Evolutionary conservation across 345 rosid genomes (phyloP), one percentile per base, ranked within the genome.

Genomic region (Brassica carinata): DNA sequence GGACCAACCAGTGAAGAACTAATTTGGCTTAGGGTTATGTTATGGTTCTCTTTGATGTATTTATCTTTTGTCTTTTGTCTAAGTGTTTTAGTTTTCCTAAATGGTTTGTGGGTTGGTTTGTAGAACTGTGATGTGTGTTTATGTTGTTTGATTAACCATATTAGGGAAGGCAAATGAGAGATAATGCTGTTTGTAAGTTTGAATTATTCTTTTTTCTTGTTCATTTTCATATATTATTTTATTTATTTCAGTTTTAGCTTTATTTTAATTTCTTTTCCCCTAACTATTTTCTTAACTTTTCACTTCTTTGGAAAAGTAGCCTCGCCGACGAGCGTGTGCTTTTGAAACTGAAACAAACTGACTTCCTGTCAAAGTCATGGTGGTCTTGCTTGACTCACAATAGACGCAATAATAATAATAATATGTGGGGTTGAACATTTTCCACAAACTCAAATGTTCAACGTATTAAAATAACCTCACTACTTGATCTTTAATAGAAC

Each of bases 1-100:
- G 61, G 62, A 79, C 82, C 53, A 73, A n/a, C n/a, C n/a, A n/a
- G n/a, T n/a, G n/a, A n/a, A 33, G 75, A 61, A 80, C 83, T 80
- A 80, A 80, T 63, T n/a, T n/a, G n/a, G n/a, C 34, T 74, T 80
- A 74, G 78, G 58, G 7, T 45, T 73, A 33, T 31, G 4, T n/a
- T n/a, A n/a, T n/a, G n/a, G 57, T 51, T 51, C 14, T 74, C 27
- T 34, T 61, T 68, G 1, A 26, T 67, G 82, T 79, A 65, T 40
- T 40, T 40, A 2, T 40, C 3, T 40, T 57, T 34, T 5, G n/a
- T 40, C 43, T 36, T 48, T 72, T 72, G 67, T 66, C 3, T 27
- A 77, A 59, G 77, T 78, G 82, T 65, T 78, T 57, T 72, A 64
- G 43, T 7, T 31, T 64, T 18, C 7, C 61, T 5, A 4, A 23